phyloP scores from a whole-genome alignment of 352 stramenopile genomes.

The Phytophthora cryptogea region DNA sequence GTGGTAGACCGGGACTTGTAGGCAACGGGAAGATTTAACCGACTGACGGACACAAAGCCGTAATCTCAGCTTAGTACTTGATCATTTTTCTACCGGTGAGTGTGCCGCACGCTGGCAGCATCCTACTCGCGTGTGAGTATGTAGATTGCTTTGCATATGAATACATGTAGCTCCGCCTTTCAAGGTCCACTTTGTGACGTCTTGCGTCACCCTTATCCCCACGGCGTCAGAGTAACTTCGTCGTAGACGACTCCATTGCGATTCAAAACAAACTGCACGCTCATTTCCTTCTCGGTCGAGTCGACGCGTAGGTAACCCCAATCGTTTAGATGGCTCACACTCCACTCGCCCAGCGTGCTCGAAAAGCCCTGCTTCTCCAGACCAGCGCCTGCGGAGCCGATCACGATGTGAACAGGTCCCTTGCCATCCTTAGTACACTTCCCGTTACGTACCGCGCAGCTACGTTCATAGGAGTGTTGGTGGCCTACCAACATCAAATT shows the following conservation, averaged over 20 bases:
- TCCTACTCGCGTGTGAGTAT: neutral
- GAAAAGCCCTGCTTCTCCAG: constrained; percentile 75
- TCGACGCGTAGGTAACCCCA: constrained; percentile 77
- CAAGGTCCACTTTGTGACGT: neutral
- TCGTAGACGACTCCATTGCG: constrained; percentile 83
- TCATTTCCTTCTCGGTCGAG: constrained; percentile 68
- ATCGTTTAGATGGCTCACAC: constrained; percentile 77
- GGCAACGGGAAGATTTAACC: constrained; percentile 32
- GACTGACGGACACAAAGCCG: constrained; percentile 18
- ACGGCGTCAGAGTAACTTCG: constrained; percentile 64
- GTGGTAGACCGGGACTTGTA: constrained; percentile 74
- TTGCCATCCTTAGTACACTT: constrained; percentile 74
- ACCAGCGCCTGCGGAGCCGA: constrained; percentile 82
- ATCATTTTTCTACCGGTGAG: constrained; percentile 9
- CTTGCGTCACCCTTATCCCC: constrained; percentile 35
- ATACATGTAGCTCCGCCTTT: constrained; percentile 14
- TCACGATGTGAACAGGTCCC: constrained; percentile 86
- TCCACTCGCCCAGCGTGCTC: constrained; percentile 72
- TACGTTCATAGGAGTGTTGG: constrained; percentile 93
- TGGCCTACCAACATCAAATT: constrained; percentile 92
- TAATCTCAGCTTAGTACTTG: constrained; percentile 37
- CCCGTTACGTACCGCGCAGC: constrained; percentile 76
- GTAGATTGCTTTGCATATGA: constrained; percentile 1
- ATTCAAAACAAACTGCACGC: constrained; percentile 80
- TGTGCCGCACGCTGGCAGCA: neutral